A percentile compares a stretch with the other conserved stretches of the same genome.
phyloP scores from a whole-genome alignment of 768 basidiomycete genomes.

The Calocera cornea region DNA sequence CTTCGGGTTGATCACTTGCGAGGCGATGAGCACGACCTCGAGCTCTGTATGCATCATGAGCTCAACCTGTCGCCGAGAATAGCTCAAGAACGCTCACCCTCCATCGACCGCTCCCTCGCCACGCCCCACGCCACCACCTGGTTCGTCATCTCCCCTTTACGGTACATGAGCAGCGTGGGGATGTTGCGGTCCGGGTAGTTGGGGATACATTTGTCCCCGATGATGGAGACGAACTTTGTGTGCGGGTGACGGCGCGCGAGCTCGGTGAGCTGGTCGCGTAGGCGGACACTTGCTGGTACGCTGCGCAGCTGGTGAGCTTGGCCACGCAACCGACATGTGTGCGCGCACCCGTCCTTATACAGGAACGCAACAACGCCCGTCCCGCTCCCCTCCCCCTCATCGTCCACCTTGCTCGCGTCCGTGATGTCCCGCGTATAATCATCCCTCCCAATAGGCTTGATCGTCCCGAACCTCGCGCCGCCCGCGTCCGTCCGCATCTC shows the following conservation, averaged over 20 bases:
- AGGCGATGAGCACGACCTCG: slow-evolving; percentile 53
- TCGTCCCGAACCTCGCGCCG: slow-evolving; percentile 61
- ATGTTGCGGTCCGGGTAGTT: slow-evolving; percentile 82
- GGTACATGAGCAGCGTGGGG: slow-evolving; percentile 87
- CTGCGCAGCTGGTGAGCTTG: slow-evolving; percentile 28
- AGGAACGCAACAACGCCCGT: slow-evolving; percentile 90
- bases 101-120: slow-evolving; percentile 56
- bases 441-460: slow-evolving; percentile 80
- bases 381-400: slow-evolving; percentile 52
- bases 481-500: slow-evolving; percentile 46
- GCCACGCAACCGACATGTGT: neutral
- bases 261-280: slow-evolving; percentile 51
- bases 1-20: slow-evolving; percentile 45
- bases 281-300: slow-evolving; percentile 63
- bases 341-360: slow-evolving; percentile 82
- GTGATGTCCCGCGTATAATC: slow-evolving; percentile 94
- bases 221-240: slow-evolving; percentile 91
- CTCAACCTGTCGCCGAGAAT: neutral
- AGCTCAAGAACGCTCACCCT: slow-evolving; percentile 40
- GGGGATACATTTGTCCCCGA: slow-evolving; percentile 90
- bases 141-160: slow-evolving; percentile 77
- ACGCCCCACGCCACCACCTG: slow-evolving; percentile 78
- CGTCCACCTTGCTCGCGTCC: slow-evolving; percentile 65
- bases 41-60: slow-evolving; percentile 37
- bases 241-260: slow-evolving; percentile 76